These are phyloP conservation scores for Gamarada debralockiae DNA, from an alignment of 495 filamentous ascomycete genomes.

Conservation along the genomic window DNA sequence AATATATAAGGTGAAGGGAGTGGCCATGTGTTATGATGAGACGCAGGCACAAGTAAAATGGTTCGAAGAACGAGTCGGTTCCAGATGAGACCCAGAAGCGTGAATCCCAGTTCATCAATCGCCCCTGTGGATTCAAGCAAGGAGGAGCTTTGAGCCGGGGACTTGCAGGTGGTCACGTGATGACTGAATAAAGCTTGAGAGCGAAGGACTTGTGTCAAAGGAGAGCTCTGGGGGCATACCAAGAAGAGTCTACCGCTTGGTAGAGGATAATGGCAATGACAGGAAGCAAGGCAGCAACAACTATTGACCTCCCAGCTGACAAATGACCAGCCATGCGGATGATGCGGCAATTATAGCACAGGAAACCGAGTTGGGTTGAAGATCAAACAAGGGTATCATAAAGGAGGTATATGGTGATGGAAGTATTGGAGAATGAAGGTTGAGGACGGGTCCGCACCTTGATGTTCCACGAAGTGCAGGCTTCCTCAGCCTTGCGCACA, in stretches of 20 bases:
- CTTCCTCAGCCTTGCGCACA: background rate
- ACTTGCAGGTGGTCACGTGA: background rate
- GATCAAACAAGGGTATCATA: background rate
- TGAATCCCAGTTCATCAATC: too few species aligned
- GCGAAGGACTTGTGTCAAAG: too few species aligned
- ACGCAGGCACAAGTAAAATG: too few species aligned
- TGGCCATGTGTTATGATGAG: too few species aligned
- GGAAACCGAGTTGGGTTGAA: background rate
- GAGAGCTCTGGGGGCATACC: slow-evolving; percentile 14
- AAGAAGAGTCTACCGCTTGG: slow-evolving; percentile 10
- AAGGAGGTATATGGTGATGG: background rate
- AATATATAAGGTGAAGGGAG: too few species aligned
- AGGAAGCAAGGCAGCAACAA: slow-evolving; percentile 5
- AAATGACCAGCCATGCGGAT: slow-evolving; percentile 14
- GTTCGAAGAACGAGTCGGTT: too few species aligned
- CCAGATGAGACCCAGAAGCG: too few species aligned
- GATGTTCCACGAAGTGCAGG: background rate
- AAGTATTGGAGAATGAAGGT: background rate
- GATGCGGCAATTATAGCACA: background rate
- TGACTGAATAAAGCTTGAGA: too few species aligned
- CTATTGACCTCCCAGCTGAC: background rate
- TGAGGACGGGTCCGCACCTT: background rate
- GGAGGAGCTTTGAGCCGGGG: too few species aligned
- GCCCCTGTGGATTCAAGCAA: too few species aligned
- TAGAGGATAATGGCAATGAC: slow-evolving; percentile 24